Percentiles rank a stretch among this genome's conserved stretches.
Evolutionary conservation across 2,329 filamentous ascomycete species (phyloP).

Genomic region (Fusarium setosum): DNA sequence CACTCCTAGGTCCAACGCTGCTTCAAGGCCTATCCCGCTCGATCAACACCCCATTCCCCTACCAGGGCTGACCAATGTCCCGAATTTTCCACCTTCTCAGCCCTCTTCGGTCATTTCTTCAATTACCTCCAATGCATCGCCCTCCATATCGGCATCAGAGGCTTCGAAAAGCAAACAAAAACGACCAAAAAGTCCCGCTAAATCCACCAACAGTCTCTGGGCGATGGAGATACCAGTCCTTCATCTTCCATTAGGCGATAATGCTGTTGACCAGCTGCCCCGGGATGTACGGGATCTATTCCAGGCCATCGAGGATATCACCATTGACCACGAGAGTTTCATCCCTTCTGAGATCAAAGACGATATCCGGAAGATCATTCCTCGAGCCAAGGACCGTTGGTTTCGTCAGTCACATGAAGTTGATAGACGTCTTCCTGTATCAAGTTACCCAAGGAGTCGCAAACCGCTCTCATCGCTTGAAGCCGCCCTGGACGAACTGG

Average conservation of each 20-base stretch:
- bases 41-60: too few relatives aligned
- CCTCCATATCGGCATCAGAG: background rate
- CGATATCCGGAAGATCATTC: background rate
- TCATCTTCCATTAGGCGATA: background rate
- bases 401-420: background rate
- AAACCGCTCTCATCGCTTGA: background rate
- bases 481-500: background rate
- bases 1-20: too few relatives aligned
- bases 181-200: background rate
- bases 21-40: too few relatives aligned
- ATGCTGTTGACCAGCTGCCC: background rate
- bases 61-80: too few relatives aligned
- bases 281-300: background rate
- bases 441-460: background rate
- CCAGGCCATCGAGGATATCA: background rate
- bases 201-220: background rate
- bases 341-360: background rate
- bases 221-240: background rate
- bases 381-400: background rate
- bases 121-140: background rate
- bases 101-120: too few relatives aligned
- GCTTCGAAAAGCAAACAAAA: background rate
- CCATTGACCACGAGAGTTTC: background rate
- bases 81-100: too few relatives aligned
- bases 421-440: background rate